Conservation (phyloP, 441 rosid species). For the Codiaeum variegatum region DNA sequence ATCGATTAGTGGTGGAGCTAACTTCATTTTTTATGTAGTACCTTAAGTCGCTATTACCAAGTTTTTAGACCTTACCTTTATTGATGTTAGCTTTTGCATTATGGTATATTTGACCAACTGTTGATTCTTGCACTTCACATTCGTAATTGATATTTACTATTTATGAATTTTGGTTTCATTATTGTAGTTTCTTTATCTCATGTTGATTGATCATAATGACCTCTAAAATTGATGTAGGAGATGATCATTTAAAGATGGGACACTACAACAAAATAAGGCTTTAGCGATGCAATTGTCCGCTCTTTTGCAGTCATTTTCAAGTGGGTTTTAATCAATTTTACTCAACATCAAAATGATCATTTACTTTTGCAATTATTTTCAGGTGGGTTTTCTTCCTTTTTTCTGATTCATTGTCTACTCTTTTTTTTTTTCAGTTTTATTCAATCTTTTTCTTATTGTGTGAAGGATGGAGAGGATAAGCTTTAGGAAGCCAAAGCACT, state of each 20-base stretch:
- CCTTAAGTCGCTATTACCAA: background rate
- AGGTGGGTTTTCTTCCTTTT: constrained; percentile 29
- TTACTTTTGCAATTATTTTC: constrained; percentile 58
- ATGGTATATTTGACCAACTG: background rate
- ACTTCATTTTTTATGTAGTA: background rate
- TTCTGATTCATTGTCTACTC: background rate
- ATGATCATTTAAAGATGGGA: too few relatives aligned
- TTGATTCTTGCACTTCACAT: background rate
- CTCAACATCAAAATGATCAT: too few relatives aligned
- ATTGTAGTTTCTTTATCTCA: too few relatives aligned
- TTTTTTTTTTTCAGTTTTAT: background rate
- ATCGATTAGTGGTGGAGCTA: background rate
- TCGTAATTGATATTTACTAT: background rate
- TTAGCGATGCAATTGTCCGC: too few relatives aligned
- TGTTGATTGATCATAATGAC: too few relatives aligned
- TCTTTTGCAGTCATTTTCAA: too few relatives aligned
- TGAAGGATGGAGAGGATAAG: constrained; percentile 45
- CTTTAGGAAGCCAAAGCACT: constrained; percentile 35
- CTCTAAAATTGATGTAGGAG: too few relatives aligned
- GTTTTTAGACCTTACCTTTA: too few relatives aligned
- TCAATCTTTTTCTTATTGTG: background rate
- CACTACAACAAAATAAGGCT: too few relatives aligned
- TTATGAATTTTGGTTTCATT: constrained; percentile 1
- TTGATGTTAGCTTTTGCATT: background rate
- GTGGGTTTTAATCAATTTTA: too few relatives aligned